Evolutionary conservation across 2,329 filamentous ascomycete species (phyloP), one percentile per base, ranked within the genome.

Genomic region (Paraphoma sp.): DNA sequence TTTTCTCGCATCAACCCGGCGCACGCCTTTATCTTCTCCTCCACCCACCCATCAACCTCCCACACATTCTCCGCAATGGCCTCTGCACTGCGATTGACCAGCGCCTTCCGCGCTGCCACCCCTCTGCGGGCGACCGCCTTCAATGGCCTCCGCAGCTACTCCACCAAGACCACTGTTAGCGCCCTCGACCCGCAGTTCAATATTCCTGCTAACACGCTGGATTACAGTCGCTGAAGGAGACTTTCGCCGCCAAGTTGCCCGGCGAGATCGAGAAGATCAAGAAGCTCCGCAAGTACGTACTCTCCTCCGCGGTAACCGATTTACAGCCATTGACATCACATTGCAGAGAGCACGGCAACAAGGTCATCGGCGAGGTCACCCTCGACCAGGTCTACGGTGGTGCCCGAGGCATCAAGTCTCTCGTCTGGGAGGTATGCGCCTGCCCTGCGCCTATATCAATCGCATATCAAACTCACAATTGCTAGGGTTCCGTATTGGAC

Each of bases 201-300:
- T 42, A 48, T 59, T 57, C 54, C 65, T 68, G 63, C 78, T 74
- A 52, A 72, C 58, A n/a, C 17, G 48, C 29, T 46, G 49, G 65
- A 65, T 53, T 71, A 56, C 72, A 99, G 95, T 93, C 93, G 71
- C 84, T 99, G 78, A 99, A 99, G 86, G 95, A 99, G 81, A 94
- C 93, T 78, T 98, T 99, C 81, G 94, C 94, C 78, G 93, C 95
- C 80, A 90, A 94, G 76, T 86, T 99, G 63, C 95, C 95, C 72
- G 92, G 89, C 80, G 96, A 98, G 88, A 90, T 97, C 78, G 95
- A 99, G 84, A 92, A 98, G 88, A 93, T 99, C 86, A 99, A 99
- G 92, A 89, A 92, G 81, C 89, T 99, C 76, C 88, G 92, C 81
- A 97, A 97, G 92, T 96, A 85, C 82, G 67, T 60, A 18, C 18